phyloP scores from a whole-genome alignment of 768 basidiomycete genomes.

The Pleurotus ostreatus region DNA sequence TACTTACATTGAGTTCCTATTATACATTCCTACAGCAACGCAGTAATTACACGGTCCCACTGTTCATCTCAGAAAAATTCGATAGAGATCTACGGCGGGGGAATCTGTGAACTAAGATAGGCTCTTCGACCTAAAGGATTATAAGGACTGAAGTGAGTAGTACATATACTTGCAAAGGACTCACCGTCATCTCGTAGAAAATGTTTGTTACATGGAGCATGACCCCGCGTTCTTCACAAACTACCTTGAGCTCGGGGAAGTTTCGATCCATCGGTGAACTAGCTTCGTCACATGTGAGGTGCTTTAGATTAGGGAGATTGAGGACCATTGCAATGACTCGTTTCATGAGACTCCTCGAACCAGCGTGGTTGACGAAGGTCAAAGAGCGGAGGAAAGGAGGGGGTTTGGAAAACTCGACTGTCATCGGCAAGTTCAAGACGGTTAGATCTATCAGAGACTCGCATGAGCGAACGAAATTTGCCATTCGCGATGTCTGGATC shows the following conservation, averaged over 20 bases:
- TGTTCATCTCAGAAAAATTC: conserved; percentile 29
- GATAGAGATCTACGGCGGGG: conserved; percentile 29
- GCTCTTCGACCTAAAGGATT: conserved; percentile 28
- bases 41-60: not conserved
- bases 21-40: no score
- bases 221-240: conserved; percentile 22
- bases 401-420: conserved; percentile 26
- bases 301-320: conserved; percentile 26
- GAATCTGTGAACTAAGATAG: conserved; percentile 23
- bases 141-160: not conserved
- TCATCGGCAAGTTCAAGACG: conserved; percentile 26
- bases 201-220: conserved; percentile 24
- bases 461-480: conserved; percentile 28
- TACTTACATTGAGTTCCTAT: no score
- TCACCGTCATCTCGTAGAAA: conserved; percentile 27
- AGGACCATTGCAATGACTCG: conserved; percentile 26
- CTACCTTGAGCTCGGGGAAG: conserved; percentile 19
- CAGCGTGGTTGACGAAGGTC: conserved; percentile 26
- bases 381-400: conserved; percentile 33
- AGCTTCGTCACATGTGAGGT: conserved; percentile 30
- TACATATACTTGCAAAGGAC: conserved; percentile 11
- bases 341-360: conserved; percentile 15
- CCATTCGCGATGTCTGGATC: conserved; percentile 23
- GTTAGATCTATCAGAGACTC: conserved; percentile 32
- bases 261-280: conserved; percentile 13